Conservation (phyloP, 139 green algal species). For the Coccomyxa sp. region DNA sequence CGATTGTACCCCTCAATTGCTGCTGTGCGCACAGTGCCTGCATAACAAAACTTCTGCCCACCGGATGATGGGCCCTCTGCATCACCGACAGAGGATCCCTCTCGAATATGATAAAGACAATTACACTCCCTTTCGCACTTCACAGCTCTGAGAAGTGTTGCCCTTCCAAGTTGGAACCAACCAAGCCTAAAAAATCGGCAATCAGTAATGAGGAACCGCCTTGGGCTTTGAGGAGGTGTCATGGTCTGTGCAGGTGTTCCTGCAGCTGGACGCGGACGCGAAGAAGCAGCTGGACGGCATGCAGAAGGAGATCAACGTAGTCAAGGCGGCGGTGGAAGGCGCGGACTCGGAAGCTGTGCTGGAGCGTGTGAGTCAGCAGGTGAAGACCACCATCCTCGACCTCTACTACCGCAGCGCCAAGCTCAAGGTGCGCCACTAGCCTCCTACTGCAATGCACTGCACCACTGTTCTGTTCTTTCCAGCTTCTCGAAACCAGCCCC, state of each 20-base stretch:
- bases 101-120: too few relatives aligned
- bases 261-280: constrained; percentile 29
- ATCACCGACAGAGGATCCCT: too few relatives aligned
- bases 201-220: too few relatives aligned
- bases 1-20: not conserved
- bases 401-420: constrained; percentile 59
- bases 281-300: constrained; percentile 27
- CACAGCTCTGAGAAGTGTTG: too few relatives aligned
- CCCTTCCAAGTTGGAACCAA: too few relatives aligned
- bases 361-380: constrained; percentile 23
- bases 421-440: constrained; percentile 49
- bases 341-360: constrained; percentile 12
- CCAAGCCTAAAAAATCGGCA: too few relatives aligned
- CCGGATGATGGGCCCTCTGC: too few relatives aligned
- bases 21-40: not conserved
- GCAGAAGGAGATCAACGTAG: constrained; percentile 10
- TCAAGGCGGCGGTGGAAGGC: not conserved
- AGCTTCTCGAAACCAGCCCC: too few relatives aligned
- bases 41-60: not conserved
- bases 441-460: too few relatives aligned
- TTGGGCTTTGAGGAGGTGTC: not conserved
- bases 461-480: too few relatives aligned
- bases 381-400: constrained; percentile 47
- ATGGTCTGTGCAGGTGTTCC: constrained; percentile 19
- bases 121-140: too few relatives aligned